Base-by-base conservation (phyloP, 148 eudicot genomes). In the Selenicereus undatus region DNA sequence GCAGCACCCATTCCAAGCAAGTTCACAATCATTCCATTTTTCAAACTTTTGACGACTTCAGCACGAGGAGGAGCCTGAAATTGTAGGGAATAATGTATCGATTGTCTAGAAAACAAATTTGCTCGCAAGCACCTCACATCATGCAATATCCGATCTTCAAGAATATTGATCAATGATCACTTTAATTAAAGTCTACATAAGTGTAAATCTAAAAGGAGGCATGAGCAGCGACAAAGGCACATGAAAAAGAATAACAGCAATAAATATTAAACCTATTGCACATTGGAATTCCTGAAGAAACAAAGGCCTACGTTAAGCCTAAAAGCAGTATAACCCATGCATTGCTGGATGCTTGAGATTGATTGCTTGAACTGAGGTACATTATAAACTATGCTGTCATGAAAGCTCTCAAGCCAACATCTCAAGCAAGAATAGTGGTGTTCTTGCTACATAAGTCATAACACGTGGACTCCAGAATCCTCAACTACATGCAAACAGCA, bases 31-130 rank as follows among this genome's bases (percentile, higher is more conserved):
- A 95, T 90, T 58, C 95, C 92, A 80, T 88, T 91, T 88, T 85
- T 89, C 85, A 96, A 81, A 86, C 97, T 91, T 80, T 84, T 88
- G 73, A 93, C 91, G 60, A 96, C 99, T 80, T 93, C 98, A 71
- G 92, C 93, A 78, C 97, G 98, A 81, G 99, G 97, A 76, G 99
- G 97, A 79, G 98, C 99, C 99, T 96, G 91, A 84, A 90, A 87
- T 74, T 50, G 73, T 45, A 79, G 70, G 35, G 71, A 76, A 48
- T 8, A 48, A 7, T 48, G 30, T 43, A 32, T 24, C n/a, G 27
- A 26, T n/a, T 32, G 32, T 8, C 21, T n/a, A 0, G 51, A 71
- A 42, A 72, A 48, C 22, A 39, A 30, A 62, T 11, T 21, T 27
- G 35, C 24, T 9, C 43, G 2, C 76, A 22, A 45, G 76, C 32